A percentile compares a stretch with the other conserved stretches of the same genome.
These are phyloP conservation scores for Cercospora citrullina DNA, from an alignment of 2,329 filamentous ascomycete genomes.

Conservation along the genomic window DNA sequence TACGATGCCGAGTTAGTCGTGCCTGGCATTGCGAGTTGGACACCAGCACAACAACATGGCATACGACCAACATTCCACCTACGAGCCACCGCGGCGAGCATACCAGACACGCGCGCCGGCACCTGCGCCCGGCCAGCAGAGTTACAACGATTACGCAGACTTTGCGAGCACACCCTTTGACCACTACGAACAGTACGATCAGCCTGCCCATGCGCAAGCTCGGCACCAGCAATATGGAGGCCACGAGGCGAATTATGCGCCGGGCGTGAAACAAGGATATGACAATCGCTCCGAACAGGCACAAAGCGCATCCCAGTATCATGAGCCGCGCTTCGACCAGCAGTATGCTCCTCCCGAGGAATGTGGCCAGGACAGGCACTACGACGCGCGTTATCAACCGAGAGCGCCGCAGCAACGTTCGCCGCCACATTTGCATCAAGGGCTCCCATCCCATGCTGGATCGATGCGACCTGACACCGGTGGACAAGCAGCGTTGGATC, in stretches of 20 bases:
- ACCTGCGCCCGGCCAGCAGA: constrained; percentile 18
- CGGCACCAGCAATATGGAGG: constrained; percentile 17
- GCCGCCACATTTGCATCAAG: constrained; percentile 12
- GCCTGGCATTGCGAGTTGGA: background rate
- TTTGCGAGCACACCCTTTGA: constrained; percentile 26
- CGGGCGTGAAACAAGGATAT: constrained; percentile 15
- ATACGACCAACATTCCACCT: constrained; percentile 30
- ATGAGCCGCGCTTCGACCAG: constrained; percentile 16
- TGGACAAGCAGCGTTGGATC: constrained; percentile 6
- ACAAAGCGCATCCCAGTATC: constrained; percentile 14
- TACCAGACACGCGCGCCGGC: constrained; percentile 24
- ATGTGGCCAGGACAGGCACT: constrained; percentile 25
- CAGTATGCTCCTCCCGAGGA: constrained; percentile 20
- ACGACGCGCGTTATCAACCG: constrained; percentile 34
- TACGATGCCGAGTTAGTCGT: background rate
- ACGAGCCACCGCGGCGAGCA: constrained; percentile 28
- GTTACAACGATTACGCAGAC: constrained; percentile 20
- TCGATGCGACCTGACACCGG: constrained; percentile 11
- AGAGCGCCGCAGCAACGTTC: constrained; percentile 24
- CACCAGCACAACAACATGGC: constrained; percentile 25
- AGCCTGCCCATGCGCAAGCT: constrained; percentile 20
- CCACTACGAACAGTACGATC: constrained; percentile 24
- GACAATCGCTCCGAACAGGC: constrained; percentile 17
- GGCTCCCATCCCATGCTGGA: constrained; percentile 16
- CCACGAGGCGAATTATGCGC: constrained; percentile 20